phyloP scores from a whole-genome alignment of 371 early-diverging fungal genomes.

The Lichtheimia corymbifera region DNA sequence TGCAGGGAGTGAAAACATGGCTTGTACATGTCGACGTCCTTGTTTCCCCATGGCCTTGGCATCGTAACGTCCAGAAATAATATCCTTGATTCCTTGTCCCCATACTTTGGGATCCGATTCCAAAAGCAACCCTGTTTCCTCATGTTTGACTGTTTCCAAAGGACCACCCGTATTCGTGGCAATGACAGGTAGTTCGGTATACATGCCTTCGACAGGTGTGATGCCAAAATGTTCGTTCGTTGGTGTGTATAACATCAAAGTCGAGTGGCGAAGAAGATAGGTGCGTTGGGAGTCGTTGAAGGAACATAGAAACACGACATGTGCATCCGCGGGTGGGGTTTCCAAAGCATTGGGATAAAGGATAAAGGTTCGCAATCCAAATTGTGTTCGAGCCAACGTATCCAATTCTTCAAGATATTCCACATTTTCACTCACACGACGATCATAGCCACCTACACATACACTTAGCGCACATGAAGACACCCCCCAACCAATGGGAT shows the following conservation, averaged over 20 bases:
- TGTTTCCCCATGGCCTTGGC: constrained; percentile 56
- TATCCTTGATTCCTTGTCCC: constrained; percentile 58
- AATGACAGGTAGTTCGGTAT: constrained; percentile 81
- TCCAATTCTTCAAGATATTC: constrained; percentile 78
- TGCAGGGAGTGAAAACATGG: constrained; percentile 64
- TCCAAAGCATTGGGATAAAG: constrained; percentile 32
- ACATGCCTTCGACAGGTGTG: constrained; percentile 97
- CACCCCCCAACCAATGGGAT: not conserved
- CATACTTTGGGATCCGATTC: constrained; percentile 62
- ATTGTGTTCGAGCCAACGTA: constrained; percentile 46
- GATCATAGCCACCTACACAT: constrained; percentile 81
- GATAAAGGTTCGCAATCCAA: constrained; percentile 46
- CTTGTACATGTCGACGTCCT: constrained; percentile 66
- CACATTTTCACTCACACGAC: constrained; percentile 82
- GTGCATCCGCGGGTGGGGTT: constrained; percentile 44
- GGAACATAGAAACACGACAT: constrained; percentile 87
- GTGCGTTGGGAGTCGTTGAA: constrained; percentile 83
- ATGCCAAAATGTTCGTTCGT: constrained; percentile 95
- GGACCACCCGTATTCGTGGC: constrained; percentile 91
- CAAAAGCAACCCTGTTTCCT: constrained; percentile 78
- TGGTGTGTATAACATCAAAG: constrained; percentile 88
- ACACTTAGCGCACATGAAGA: no score
- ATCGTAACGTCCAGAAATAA: constrained; percentile 42
- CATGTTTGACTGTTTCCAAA: constrained; percentile 73
- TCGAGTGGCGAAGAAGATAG: constrained; percentile 65